phyloP scores from a whole-genome alignment of 106 monocot species.

The Dendrobium nobile region DNA sequence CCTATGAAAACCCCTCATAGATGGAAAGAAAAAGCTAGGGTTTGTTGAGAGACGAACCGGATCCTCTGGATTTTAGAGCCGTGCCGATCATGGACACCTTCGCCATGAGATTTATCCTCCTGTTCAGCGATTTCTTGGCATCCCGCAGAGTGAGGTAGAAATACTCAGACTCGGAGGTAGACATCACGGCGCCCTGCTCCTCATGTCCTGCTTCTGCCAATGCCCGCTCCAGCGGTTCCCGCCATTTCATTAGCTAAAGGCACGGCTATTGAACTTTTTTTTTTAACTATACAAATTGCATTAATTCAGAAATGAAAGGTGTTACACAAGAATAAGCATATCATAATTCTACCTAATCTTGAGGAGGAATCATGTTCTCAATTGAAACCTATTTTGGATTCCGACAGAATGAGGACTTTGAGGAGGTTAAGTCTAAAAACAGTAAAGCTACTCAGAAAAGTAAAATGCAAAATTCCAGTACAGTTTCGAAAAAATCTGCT shows the following conservation, averaged over 20 bases:
- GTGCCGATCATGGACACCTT: slow-evolving; percentile 37
- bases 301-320: too few relatives aligned
- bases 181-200: not conserved
- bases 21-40: not conserved
- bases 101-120: slow-evolving; percentile 45
- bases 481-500: too few relatives aligned
- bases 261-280: not conserved
- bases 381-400: too few relatives aligned
- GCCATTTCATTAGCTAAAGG: not conserved
- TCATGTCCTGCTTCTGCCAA: not conserved
- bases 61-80: slow-evolving; percentile 15
- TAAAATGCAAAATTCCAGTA: too few relatives aligned
- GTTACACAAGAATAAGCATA: too few relatives aligned
- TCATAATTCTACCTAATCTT: too few relatives aligned
- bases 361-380: too few relatives aligned
- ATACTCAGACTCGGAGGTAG: slow-evolving; percentile 11
- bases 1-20: not conserved
- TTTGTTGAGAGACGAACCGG: slow-evolving; percentile 19
- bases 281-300: too few relatives aligned
- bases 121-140: slow-evolving; percentile 26
- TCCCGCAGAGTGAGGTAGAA: slow-evolving; percentile 36
- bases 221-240: not conserved
- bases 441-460: too few relatives aligned
- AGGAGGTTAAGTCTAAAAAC: too few relatives aligned
- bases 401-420: too few relatives aligned